Conservation (phyloP, 345 rosid species). For the Sonneratia alba region DNA sequence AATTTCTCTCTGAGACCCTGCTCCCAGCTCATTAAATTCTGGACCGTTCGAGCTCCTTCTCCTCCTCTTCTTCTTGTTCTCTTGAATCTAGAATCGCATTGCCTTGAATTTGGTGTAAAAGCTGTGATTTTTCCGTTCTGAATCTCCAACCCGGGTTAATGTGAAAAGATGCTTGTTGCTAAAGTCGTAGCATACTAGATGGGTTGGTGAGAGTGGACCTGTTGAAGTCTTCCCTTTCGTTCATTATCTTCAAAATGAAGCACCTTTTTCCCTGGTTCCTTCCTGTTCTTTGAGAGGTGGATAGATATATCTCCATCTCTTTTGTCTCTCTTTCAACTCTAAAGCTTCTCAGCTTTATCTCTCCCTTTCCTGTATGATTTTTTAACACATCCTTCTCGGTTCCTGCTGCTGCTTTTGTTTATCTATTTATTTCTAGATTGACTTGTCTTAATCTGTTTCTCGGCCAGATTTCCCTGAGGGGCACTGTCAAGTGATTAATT, state of each 20-base stretch:
- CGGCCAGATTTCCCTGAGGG: not conserved
- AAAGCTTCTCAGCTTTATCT: not conserved
- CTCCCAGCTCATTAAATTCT: not conserved
- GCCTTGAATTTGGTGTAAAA: slow-evolving; percentile 11
- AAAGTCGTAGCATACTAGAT: slow-evolving; percentile 23
- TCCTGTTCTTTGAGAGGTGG: slow-evolving; percentile 47
- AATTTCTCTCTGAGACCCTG: not conserved
- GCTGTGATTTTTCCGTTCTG: not conserved
- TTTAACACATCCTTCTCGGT: not conserved
- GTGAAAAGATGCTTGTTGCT: slow-evolving; percentile 35
- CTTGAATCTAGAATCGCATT: slow-evolving; percentile 14
- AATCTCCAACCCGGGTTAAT: slow-evolving; percentile 4
- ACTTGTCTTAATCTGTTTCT: not conserved
- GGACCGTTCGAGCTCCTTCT: not conserved
- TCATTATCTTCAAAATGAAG: slow-evolving; percentile 35
- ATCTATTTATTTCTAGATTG: not conserved
- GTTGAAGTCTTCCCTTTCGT: slow-evolving; percentile 16
- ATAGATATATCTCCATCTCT: slow-evolving; percentile 14
- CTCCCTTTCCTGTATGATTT: not conserved
- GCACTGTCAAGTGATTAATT: not conserved
- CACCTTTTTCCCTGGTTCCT: slow-evolving; percentile 23
- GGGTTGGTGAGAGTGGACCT: slow-evolving; percentile 43
- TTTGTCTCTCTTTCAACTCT: slow-evolving; percentile 5
- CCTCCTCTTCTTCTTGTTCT: not conserved
- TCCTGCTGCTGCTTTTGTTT: not conserved